These are phyloP conservation scores for Yarrowia porcina DNA, from an alignment of 805 yeast genomes.

Conservation along the genomic window DNA sequence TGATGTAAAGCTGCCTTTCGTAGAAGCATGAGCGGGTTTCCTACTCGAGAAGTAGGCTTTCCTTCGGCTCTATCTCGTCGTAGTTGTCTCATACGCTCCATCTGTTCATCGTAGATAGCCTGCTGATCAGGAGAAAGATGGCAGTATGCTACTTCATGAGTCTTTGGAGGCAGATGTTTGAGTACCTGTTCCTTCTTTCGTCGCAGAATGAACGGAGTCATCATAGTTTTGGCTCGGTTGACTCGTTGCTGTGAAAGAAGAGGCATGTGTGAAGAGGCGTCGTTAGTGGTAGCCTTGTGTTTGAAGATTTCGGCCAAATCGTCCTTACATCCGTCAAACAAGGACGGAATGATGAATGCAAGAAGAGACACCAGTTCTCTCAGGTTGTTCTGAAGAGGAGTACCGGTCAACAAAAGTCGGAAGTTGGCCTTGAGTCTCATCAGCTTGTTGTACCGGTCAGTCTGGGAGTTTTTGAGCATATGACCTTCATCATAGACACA, in stretches of 20 bases:
- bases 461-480: constrained; percentile 82
- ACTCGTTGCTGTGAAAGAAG: constrained; percentile 88
- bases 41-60: constrained; percentile 45
- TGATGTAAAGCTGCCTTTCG: constrained; percentile 95
- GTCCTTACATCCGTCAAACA: constrained; percentile 77
- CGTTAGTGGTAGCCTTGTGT: constrained; percentile 75
- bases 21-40: constrained; percentile 79
- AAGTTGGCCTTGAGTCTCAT: constrained; percentile 83
- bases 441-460: constrained; percentile 82
- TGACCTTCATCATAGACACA: constrained; percentile 98
- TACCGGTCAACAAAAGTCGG: constrained; percentile 86
- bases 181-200: constrained; percentile 90
- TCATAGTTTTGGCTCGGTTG: constrained; percentile 91
- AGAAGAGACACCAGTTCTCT: constrained; percentile 85
- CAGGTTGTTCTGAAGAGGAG: constrained; percentile 92
- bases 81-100: constrained; percentile 40
- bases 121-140: constrained; percentile 54
- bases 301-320: constrained; percentile 80
- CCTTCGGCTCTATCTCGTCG: constrained; percentile 29
- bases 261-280: constrained; percentile 49
- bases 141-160: constrained; percentile 62
- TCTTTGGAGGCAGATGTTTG: constrained; percentile 79
- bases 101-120: constrained; percentile 58
- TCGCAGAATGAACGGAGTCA: constrained; percentile 95
- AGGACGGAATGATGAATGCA: constrained; percentile 82